These are phyloP conservation scores for Urochloa ruziziensis DNA, from an alignment of 176 grass and related monocot genomes.

Conservation along the genomic window DNA sequence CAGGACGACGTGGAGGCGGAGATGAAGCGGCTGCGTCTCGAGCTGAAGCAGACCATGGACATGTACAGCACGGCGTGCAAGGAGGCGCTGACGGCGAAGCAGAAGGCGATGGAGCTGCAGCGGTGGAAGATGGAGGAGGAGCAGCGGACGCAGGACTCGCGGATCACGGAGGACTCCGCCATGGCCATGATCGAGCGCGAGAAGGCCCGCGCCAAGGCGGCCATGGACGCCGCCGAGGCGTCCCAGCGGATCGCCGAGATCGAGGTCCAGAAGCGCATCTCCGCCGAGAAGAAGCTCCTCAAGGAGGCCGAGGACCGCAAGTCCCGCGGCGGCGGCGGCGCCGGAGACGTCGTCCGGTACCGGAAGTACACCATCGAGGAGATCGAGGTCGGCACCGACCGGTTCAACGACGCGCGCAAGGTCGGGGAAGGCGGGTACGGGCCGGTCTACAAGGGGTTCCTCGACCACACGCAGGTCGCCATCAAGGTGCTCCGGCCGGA, in stretches of 20 bases:
- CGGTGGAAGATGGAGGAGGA: slow-evolving; percentile 73
- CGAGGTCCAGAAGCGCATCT: slow-evolving; percentile 74
- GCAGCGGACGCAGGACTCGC: slow-evolving; percentile 44
- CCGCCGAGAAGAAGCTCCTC: slow-evolving; percentile 65
- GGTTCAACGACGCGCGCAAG: slow-evolving; percentile 61
- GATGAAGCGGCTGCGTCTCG: slow-evolving; percentile 78
- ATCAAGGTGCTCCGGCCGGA: slow-evolving; percentile 95
- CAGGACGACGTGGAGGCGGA: slow-evolving; percentile 86
- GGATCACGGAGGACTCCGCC: slow-evolving; percentile 58
- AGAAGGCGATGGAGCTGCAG: slow-evolving; percentile 83
- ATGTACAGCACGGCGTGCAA: slow-evolving; percentile 98
- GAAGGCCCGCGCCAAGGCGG: slow-evolving; percentile 55
- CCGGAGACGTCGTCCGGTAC: slow-evolving; percentile 47
- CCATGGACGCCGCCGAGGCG: slow-evolving; percentile 64
- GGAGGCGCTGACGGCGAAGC: slow-evolving; percentile 77
- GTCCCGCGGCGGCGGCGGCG: background rate
- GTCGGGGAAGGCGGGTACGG: slow-evolving; percentile 95
- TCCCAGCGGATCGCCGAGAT: slow-evolving; percentile 69
- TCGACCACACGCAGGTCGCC: slow-evolving; percentile 82
- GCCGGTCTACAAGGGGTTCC: slow-evolving; percentile 71
- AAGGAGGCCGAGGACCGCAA: slow-evolving; percentile 68
- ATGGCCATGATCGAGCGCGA: slow-evolving; percentile 69
- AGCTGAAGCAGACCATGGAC: slow-evolving; percentile 96
- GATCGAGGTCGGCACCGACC: slow-evolving; percentile 72
- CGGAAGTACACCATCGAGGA: slow-evolving; percentile 82